Conservation (phyloP, 495 filamentous ascomycete species). For the Polyplosphaeria fusca region DNA sequence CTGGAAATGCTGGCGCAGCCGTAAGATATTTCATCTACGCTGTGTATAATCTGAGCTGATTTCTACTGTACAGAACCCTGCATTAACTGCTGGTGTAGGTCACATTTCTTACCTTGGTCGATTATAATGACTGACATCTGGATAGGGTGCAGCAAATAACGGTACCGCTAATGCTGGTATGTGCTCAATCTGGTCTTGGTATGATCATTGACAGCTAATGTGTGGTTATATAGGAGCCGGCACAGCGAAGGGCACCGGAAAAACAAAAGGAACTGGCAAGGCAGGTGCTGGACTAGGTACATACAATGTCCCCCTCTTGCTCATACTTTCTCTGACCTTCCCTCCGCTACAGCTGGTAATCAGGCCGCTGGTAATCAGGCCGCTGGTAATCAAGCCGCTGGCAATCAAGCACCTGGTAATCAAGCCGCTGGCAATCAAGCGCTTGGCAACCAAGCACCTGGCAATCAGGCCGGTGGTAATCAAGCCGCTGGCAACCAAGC, state of each 20-base stretch:
- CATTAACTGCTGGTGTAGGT: neutral
- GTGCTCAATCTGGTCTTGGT: neutral
- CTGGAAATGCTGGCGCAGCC: neutral
- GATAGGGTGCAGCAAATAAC: neutral
- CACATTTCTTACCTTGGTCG: neutral
- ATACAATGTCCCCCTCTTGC: too few species aligned
- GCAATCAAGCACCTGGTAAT: too few species aligned
- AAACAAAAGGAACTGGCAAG: neutral
- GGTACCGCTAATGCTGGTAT: neutral
- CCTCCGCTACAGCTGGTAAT: too few species aligned
- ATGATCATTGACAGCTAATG: neutral
- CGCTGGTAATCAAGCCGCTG: too few species aligned
- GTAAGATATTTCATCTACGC: neutral
- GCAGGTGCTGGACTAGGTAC: too few species aligned
- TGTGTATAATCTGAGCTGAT: neutral
- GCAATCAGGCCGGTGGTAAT: too few species aligned
- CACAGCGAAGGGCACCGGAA: neutral
- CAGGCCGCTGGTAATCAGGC: too few species aligned
- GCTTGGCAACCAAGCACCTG: too few species aligned
- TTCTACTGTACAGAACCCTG: too few species aligned
- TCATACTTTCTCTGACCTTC: too few species aligned
- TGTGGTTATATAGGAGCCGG: neutral
- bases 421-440: too few species aligned
- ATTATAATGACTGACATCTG: neutral
- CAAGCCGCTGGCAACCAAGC: too few species aligned